Evolutionary conservation across 176 grass and related monocot species (phyloP), one percentile per base, ranked within the genome.

Genomic region (Aegilops umbellulata): DNA sequence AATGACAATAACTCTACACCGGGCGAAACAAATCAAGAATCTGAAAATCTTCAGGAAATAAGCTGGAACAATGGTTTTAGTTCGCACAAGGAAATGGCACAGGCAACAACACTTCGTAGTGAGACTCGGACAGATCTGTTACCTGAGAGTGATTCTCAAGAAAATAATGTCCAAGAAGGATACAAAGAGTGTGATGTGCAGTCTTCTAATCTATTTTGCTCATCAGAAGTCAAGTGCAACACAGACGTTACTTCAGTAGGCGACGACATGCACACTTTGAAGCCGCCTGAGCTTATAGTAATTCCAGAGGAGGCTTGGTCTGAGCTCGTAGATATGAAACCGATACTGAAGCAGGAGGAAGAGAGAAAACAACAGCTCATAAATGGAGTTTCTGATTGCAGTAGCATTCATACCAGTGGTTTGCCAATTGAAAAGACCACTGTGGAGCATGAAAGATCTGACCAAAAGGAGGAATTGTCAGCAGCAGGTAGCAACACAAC

Each of bases 221-320:
- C 26, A 38, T 69, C 87, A 87, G 84, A 75, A 80, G 49, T 51
- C 10, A 73, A 83, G 42, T 32, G 60, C 2, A 14, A 2, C 30
- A 34, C 31, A 77, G 22, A 81, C 26, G 24, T 78, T 72, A 24
- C 31, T 74, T 80, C 80, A 70, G 74, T 83, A 69, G 65, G 57
- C 36, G 87, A 84, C 66, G 87, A 22, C 58, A 31, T 65, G 44
- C 22, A 82, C 27, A 72, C 65, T 79, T 49, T 29, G 29, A 79
- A 83, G 58, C 57, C 44, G 68, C 12, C 17, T 26, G 84, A 92
- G 61, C 76, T 87, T 85, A 90, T 87, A 72, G 82, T 89, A 32
- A 76, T 84, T 78, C 87, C 88, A 36, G 87, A 90, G 73, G 87
- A 87, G 76, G 55, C 80, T 23, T 90, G 84, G 84, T 87, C 87